Evolutionary conservation across 2,329 filamentous ascomycete genomes (phyloP).

Genomic region (Penicillium sp.): DNA sequence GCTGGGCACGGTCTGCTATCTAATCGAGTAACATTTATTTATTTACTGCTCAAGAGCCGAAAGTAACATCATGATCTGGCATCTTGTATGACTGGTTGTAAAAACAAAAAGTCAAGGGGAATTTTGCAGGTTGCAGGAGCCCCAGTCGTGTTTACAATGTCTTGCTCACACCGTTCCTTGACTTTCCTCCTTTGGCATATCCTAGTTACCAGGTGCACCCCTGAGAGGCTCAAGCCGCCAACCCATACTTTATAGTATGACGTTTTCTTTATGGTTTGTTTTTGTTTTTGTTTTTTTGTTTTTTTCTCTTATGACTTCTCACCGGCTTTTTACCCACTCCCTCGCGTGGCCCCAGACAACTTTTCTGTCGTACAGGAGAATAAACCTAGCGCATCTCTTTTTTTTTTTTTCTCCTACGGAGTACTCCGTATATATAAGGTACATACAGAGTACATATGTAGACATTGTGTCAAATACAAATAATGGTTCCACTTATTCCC

Average conservation of each 20-base stretch:
- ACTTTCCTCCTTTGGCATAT: constrained; percentile 7
- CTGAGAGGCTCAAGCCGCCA: constrained; percentile 12
- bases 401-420: background rate
- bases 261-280: constrained; percentile 1
- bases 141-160: constrained; percentile 7
- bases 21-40: too few species aligned
- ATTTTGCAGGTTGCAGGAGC: constrained; percentile 6
- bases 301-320: constrained; percentile 8
- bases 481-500: constrained; percentile 25
- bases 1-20: background rate
- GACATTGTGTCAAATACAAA: constrained; percentile 14
- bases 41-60: background rate
- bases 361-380: constrained; percentile 20
- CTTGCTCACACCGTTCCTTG: constrained; percentile 13
- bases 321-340: constrained; percentile 23
- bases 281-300: background rate
- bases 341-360: constrained; percentile 22
- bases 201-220: constrained; percentile 1
- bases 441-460: background rate
- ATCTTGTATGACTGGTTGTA: background rate
- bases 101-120: background rate
- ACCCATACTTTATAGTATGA: constrained; percentile 4
- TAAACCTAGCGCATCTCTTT: constrained; percentile 10
- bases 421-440: background rate
- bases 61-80: constrained; percentile 2